Evolutionary conservation across 306 rosid species (phyloP), one percentile per base, ranked within the genome.

Genomic region (Potentilla sterilis): DNA sequence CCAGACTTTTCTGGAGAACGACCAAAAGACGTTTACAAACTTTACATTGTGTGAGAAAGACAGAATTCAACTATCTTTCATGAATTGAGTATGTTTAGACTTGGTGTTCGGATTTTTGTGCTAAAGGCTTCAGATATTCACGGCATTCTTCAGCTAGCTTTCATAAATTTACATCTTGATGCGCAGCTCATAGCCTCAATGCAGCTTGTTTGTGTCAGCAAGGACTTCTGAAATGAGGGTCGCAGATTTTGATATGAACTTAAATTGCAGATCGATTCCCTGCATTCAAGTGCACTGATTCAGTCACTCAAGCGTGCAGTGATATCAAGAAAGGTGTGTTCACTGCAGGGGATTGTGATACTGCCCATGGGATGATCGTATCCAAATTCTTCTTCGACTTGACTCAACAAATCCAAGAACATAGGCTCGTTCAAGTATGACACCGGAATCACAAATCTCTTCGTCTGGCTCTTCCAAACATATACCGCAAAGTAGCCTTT

Each of bases 381-480:
- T 5, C 67, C 81, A 40, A 78, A 78, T 51, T 78, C 77, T 40
- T 78, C 73, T 9, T 78, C 77, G 0, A 74, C 75, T 67, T 24
- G 62, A 12, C 35, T 73, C 18, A 67, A 9, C 34, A 79, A 32
- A 2, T 73, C 61, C 32, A 32, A 52, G 44, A 79, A 79, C 34
- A 47, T 16, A 9, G 72, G 44, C 67, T 79, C 52, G 12, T 79
- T 79, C 35, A 67, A 44, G 54, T 54, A 55, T 9, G 83, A 66
- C 3, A 74, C 9, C 40, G 75, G 78, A 43, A 79, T 79, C 78
- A 79, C 78, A 67, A 73, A 74, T 14, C 64, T 55, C 74, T 74
- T n/a, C n/a, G n/a, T 79, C 62, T 57, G 52, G 12, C 40, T 51
- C 70, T 67, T 70, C 16, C 82, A 78, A 18, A 67, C 78, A 61